Evolutionary conservation across 805 yeast genomes (phyloP), one percentile per base, ranked within the genome.

Genomic region (Yamadazyma endophytica): DNA sequence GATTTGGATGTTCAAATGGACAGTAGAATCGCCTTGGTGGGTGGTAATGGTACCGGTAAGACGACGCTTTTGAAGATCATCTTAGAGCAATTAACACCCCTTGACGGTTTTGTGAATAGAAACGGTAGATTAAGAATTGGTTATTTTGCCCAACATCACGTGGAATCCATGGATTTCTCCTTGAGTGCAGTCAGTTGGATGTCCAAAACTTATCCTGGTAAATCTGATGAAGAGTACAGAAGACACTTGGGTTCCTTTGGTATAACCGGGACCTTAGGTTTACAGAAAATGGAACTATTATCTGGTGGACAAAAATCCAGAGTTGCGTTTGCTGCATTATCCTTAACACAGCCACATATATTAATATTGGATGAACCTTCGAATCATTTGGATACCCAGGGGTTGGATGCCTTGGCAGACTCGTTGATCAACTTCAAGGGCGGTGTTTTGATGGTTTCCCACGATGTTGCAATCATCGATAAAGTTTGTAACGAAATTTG

Each of bases 1-100:
- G 95, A 89, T 44, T 58, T 92, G 39, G 95, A 87, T 44, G 86
- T 92, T 33, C 95, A 86, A 58, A 70, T 90, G 85, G 85, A 89
- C 49, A 88, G 97, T 1, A 75, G 99, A 58, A 84, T 92, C 48
- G 98, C 97, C 0, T 70, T 92, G 38, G 96, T 92, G 37, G 99
- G 99, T 73, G 97, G 97, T 38, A 92, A 92, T 56, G 99, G 99
- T 67, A 86, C 96, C 54, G 99, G 99, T 83, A 92, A 92, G 59
- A 89, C 98, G 8, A 92, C 99, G 3, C 67, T 92, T 40, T 72
- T 92, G 52, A 90, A 90, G 56, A 66, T 92, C 25, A 67, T 92
- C 46, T 79, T 89, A 76, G 96, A 85, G 41, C 76, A 68, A 43
- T 63, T 83, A 32, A 64, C 66, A 14, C 97, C 98, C 2, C 52